Evolutionary conservation across 108 stramenopile species (phyloP), one percentile per base, ranked within the genome.

Genomic region (Pseudonitzschia multiseries): DNA sequence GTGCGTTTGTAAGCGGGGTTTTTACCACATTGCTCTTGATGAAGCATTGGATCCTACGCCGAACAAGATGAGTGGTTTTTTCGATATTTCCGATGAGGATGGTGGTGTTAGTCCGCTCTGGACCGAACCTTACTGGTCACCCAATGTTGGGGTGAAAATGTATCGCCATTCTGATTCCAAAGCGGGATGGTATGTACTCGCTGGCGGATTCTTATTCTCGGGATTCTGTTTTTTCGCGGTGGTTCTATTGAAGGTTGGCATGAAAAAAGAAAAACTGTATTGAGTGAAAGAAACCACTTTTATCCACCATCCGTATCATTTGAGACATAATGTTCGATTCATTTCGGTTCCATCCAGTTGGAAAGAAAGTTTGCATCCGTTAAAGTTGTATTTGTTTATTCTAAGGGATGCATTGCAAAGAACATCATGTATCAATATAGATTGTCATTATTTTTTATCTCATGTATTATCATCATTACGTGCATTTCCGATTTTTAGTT

Each of bases 61-160:
- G 26, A 87, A 87, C 57, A 84, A 83, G 36, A 44, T 48, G 43
- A 76, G 89, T n/a, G 87, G 90, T 51, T 83, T 70, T 48, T 94
- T 92, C 78, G 76, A 72, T 20, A 48, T 87, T 17, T 53, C 73
- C 0, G 74, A 57, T 6, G 76, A 81, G 43, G 93, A 94, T 68
- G 78, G 79, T 32, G 89, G 88, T n/a, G 54, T 87, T 6, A 90
- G 85, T 79, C 81, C 90, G 57, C 51, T 94, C 74, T 92, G 83
- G 69, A 89, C 91, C 2, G 93, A 94, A 75, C 93, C 93, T 13
- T 90, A 79, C 65, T 94, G 93, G 93, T 83, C 81, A 15, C 75
- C 60, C 63, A 63, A 68, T 68, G 88, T 94, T 13, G 91, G 91
- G 28, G 86, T 94, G 6, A 76, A 80, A 41, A 82, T 90, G 60